phyloP scores from a whole-genome alignment of 1,139 yeast species.

The Hansenula lynferdii region DNA sequence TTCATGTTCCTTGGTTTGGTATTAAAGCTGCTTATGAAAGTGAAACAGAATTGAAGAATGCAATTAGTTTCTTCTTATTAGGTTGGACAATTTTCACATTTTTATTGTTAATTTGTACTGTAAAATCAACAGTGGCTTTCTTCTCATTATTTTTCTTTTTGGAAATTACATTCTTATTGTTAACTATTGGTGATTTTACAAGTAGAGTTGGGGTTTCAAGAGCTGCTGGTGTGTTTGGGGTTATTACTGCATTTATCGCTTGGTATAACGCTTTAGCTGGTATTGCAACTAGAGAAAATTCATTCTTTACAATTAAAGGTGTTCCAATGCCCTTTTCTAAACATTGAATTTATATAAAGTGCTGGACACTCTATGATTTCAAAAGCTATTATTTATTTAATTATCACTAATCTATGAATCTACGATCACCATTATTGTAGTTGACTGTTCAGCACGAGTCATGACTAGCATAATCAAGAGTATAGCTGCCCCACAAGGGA shows the following conservation, averaged over 20 bases:
- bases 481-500: too few species aligned
- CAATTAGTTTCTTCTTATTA: constrained; percentile 55
- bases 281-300: constrained; percentile 58
- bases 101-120: constrained; percentile 51
- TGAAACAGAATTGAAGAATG: constrained; percentile 33
- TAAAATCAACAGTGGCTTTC: constrained; percentile 67
- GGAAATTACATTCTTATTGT: constrained; percentile 56
- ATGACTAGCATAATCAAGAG: too few species aligned
- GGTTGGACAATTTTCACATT: constrained; percentile 71
- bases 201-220: constrained; percentile 34
- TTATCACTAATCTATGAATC: neutral
- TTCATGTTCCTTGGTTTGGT: constrained; percentile 57
- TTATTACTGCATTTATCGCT: constrained; percentile 61
- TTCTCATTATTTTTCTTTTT: constrained; percentile 56
- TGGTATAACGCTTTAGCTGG: constrained; percentile 81
- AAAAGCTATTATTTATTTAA: neutral
- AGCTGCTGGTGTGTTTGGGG: constrained; percentile 67
- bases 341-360: neutral
- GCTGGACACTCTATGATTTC: neutral
- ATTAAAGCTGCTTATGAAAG: constrained; percentile 46
- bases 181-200: constrained; percentile 56
- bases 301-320: constrained; percentile 54
- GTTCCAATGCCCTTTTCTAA: constrained; percentile 37
- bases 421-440: too few species aligned
- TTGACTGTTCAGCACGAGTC: too few species aligned